Percentiles rank a stretch among this genome's conserved stretches.
These are phyloP conservation scores for Apiospora sp. DNA, from an alignment of 2,329 filamentous ascomycete species.

Conservation along the genomic window DNA sequence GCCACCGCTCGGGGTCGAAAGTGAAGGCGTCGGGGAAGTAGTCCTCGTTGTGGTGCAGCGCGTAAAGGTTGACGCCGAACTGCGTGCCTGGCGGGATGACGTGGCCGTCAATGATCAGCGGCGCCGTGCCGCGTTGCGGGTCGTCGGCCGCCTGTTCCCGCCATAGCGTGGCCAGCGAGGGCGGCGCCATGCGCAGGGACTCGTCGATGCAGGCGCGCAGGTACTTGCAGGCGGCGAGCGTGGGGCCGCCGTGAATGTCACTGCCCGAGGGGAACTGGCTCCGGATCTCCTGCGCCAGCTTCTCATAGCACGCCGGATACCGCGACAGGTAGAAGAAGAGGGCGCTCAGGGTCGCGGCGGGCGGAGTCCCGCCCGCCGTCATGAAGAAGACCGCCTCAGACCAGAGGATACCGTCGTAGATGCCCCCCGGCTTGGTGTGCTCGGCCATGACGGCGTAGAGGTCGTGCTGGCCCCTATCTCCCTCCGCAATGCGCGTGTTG, in stretches of 20 bases:
- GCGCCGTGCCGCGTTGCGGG: conserved; percentile 25
- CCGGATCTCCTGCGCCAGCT: conserved; percentile 42
- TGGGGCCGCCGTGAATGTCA: conserved; percentile 39
- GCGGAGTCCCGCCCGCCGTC: conserved; percentile 19
- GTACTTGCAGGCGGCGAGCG: conserved; percentile 48
- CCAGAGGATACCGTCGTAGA: conserved; percentile 20
- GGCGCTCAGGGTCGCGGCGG: conserved; percentile 39
- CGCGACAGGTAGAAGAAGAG: conserved; percentile 46
- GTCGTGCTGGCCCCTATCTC: background rate
- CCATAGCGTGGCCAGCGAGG: conserved; percentile 45
- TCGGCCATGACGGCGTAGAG: background rate
- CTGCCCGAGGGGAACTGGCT: conserved; percentile 42
- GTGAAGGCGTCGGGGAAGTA: conserved; percentile 38
- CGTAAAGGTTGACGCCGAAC: conserved; percentile 44
- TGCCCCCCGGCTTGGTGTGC: conserved; percentile 20
- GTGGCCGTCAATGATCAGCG: conserved; percentile 34
- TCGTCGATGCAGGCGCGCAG: conserved; percentile 57
- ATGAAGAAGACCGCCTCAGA: conserved; percentile 26
- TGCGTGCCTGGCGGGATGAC: conserved; percentile 44
- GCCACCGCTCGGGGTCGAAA: conserved; percentile 46
- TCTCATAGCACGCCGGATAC: conserved; percentile 39
- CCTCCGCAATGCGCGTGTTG: background rate
- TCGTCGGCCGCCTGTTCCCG: conserved; percentile 38
- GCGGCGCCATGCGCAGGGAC: conserved; percentile 53
- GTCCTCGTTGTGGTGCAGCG: conserved; percentile 44